phyloP scores from a whole-genome alignment of 2,329 filamentous ascomycete genomes.

The Pseudocercospora macadamiae region DNA sequence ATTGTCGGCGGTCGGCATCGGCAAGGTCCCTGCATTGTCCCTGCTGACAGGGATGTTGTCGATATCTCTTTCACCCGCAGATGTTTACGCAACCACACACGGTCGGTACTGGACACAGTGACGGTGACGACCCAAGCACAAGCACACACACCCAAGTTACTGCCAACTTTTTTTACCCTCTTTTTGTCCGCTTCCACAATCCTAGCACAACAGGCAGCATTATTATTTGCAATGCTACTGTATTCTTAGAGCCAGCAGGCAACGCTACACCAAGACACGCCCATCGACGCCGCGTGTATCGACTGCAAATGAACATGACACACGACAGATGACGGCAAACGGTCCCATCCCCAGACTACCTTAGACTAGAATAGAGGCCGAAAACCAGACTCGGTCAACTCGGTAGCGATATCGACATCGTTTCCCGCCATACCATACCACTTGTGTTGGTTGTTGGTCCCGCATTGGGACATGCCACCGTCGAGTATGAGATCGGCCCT shows the following conservation, averaged over 20 bases:
- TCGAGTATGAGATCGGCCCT: slow-evolving; percentile 36
- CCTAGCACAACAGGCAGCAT: not conserved
- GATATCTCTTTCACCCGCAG: not conserved
- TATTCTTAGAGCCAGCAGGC: not conserved
- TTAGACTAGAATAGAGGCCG: too few relatives aligned
- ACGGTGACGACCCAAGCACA: too few relatives aligned
- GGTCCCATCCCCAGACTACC: not conserved
- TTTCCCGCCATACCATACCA: not conserved
- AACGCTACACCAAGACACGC: too few relatives aligned
- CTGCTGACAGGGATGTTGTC: slow-evolving; percentile 1
- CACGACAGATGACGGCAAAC: slow-evolving; percentile 9
- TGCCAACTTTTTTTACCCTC: too few relatives aligned
- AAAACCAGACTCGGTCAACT: too few relatives aligned
- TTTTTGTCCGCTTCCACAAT: too few relatives aligned
- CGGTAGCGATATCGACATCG: not conserved
- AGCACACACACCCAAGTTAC: too few relatives aligned
- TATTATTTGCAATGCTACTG: not conserved
- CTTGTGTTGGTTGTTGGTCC: not conserved
- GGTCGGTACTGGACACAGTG: too few relatives aligned
- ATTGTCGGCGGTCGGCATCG: too few relatives aligned
- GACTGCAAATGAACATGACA: not conserved
- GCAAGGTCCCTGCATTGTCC: too few relatives aligned
- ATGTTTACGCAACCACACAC: not conserved
- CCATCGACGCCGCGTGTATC: not conserved
- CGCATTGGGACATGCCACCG: slow-evolving; percentile 9